These are phyloP conservation scores for Bryoglossum gracile DNA, from an alignment of 495 filamentous ascomycete species.

Conservation along the genomic window DNA sequence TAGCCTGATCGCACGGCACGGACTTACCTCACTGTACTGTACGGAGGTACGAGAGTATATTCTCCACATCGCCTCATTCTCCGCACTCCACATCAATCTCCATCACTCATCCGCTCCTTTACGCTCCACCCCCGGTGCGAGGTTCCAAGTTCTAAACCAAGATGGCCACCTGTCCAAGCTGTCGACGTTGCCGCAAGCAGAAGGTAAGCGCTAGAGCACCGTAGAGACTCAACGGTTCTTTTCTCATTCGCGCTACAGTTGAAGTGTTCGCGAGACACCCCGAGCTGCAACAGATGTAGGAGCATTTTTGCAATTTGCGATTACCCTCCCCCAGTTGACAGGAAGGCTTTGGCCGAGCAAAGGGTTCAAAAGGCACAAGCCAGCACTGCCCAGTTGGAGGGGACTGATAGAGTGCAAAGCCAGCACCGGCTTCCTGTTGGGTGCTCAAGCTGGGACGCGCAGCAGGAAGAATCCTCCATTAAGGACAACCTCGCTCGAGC, in stretches of 20 bases:
- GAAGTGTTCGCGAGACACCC: conserved; percentile 12
- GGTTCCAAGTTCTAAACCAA: background rate
- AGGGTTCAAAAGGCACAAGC: conserved; percentile 13
- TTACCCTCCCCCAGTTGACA: conserved; percentile 15
- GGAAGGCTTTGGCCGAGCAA: conserved; percentile 13
- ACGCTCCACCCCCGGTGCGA: background rate
- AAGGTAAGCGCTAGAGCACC: conserved; percentile 1
- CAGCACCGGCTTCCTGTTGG: conserved; percentile 1
- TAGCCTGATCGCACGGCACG: no score
- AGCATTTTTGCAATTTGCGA: conserved; percentile 10
- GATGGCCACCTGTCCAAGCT: background rate
- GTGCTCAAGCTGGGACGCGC: background rate
- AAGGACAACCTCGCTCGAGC: background rate
- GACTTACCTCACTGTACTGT: no score
- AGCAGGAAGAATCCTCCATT: background rate
- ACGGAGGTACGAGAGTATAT: background rate
- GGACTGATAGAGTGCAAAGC: background rate
- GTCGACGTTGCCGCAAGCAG: conserved; percentile 9
- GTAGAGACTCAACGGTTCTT: background rate
- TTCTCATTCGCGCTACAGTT: conserved; percentile 4
- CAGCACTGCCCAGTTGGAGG: background rate
- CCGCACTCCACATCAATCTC: background rate
- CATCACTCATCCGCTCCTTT: background rate
- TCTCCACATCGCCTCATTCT: background rate
- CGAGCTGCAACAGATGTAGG: conserved; percentile 16